Conservation (phyloP, 2,329 filamentous ascomycete genomes). For the Grosmannia huntii region DNA sequence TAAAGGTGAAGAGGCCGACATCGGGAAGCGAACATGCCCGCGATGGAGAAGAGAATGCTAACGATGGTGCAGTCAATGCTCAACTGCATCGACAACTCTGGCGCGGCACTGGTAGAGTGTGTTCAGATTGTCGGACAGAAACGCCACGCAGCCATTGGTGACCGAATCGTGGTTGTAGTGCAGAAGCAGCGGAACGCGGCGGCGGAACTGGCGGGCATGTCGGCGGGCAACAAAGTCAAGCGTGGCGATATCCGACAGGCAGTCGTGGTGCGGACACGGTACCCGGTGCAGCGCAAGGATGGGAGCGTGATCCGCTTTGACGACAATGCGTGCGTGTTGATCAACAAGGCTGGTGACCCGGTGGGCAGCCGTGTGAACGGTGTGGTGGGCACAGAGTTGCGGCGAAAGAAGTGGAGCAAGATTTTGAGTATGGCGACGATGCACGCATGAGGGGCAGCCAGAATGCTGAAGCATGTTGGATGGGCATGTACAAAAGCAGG, state of each 20-base stretch:
- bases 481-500: background rate
- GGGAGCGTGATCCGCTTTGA: constrained; percentile 87
- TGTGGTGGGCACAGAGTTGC: constrained; percentile 79
- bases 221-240: constrained; percentile 81
- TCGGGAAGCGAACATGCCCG: too few species aligned
- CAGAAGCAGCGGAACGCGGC: constrained; percentile 84
- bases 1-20: constrained; percentile 31
- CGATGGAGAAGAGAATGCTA: background rate
- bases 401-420: constrained; percentile 94
- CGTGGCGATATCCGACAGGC: constrained; percentile 94
- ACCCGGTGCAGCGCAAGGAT: constrained; percentile 77
- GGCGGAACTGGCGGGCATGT: constrained; percentile 57
- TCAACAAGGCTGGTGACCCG: constrained; percentile 94
- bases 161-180: constrained; percentile 93
- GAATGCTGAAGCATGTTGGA: background rate
- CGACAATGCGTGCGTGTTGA: constrained; percentile 93
- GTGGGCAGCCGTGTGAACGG: constrained; percentile 88
- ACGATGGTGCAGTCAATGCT: constrained; percentile 64
- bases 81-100: constrained; percentile 99
- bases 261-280: constrained; percentile 81
- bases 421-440: constrained; percentile 86
- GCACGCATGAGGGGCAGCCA: constrained; percentile 31
- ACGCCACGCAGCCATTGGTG: constrained; percentile 76
- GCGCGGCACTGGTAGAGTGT: constrained; percentile 93
- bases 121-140: constrained; percentile 88